Base-by-base conservation (phyloP, 345 rosid species). In the Eutrema yunnanense region DNA sequence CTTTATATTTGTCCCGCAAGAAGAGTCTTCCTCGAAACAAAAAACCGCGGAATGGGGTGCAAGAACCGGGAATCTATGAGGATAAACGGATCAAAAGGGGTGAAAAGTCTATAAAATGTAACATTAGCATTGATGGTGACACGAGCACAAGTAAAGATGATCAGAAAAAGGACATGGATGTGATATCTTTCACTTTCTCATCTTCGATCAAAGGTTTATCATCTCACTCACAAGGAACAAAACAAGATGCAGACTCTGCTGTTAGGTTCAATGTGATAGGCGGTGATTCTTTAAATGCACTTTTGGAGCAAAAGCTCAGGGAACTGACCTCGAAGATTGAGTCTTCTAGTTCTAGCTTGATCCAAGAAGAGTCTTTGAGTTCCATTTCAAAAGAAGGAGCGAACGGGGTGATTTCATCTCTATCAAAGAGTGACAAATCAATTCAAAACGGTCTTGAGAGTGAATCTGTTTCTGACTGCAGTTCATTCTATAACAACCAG, bases 111-210 rank as follows among this genome's bases (percentile, higher is more conserved):
- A 58, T 76, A 57, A 87, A 84, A 78, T 72, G 87, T 64, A 83
- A 81, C 52, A 44, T 75, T 54, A 69, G 80, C 40, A 59, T 42
- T 37, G 86, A 85, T 54, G 85, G 82, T 34, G 67, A 71, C 37
- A 49, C 65, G 52, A 58, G 50, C 74, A 84, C 74, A 26, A 73
- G 56, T 33, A 36, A 58, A 68, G 80, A 76, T 68, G 82, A 76
- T 62, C 71, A 80, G 69, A 71, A 84, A 75, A 80, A 74, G 47
- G 81, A 84, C 64, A 82, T 74, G 78, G 96, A 95, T 82, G 87
- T 95, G 73, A 84, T 95, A 73, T 95, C 97, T 56, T 95, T 95
- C 74, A 95, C 94, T 4, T 95, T 95, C 75, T 82, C 95, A 0
- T 87, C 99, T 60, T 93, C 97, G 2, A 83, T 95, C 33, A 85